Base-by-base conservation (phyloP, 306 rosid genomes). In the Quercus gilva region DNA sequence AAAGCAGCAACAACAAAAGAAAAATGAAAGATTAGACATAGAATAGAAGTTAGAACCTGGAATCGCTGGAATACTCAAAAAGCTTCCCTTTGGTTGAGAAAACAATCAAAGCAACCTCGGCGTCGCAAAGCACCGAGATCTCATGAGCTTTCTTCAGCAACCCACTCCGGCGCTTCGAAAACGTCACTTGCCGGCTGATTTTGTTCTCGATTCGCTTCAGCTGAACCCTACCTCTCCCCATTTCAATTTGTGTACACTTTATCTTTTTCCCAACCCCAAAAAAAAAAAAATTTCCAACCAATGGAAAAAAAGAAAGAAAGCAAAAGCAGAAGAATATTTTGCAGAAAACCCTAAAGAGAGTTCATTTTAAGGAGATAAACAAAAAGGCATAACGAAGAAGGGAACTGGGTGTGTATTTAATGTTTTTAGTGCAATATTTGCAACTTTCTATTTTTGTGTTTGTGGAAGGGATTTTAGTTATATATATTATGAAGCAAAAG, bases 211-310 rank as follows among this genome's bases (percentile, higher is more conserved):
- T 93, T 85, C 90, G 88, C 90, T 84, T 91, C 79, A 93, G 73
- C 84, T 88, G 84, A 74, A 93, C 96, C 83, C 85, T 93, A 52
- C 97, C 97, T 81, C 97, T 91, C 7, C 96, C 97, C 96, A 92
- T 91, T 67, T 69, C 43, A 41, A 41, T 15, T 35, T 28, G 70
- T 33, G 1, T 12, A 72, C 23, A 41, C 5, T 61, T 49, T n/a
- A n/a, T 23, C 18, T n/a, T 41, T 41, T 41, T 41, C 45, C 52
- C 79, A 17, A 49, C 55, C 43, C 17, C 11, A 12, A 25, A 6
- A 73, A 41, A 23, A 49, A 33, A 26, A 74, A 23, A 23, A 23
- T 33, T 33, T 5, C 43, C 43, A 7, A 7, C 45, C 45, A 41
- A 41, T 41, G 45, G 11, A 18, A 55, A 20, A 14, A 14, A 10